Base-by-base conservation (phyloP, 768 basidiomycete genomes). In the Psilocybe subaeruginosa region DNA sequence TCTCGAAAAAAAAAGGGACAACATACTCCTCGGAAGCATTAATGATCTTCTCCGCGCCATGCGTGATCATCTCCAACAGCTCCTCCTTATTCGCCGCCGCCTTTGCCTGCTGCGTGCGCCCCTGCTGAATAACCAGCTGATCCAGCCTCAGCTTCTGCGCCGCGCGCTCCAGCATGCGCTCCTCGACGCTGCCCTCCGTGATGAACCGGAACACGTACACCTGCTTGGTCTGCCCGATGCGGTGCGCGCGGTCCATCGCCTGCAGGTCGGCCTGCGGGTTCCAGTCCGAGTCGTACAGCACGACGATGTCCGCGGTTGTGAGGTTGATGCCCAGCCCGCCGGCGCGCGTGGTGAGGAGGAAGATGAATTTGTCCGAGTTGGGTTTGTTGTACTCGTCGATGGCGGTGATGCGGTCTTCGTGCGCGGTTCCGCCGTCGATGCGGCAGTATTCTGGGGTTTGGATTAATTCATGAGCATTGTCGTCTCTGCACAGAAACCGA, bases 241-340 rank as follows among this genome's bases (percentile, higher is more conserved):
- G 92, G 77, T 97, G 95, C 0, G 96, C 96, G 59, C 95, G 92
- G 70, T 99, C 95, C 97, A 97, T 98, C 4, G 97, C 97, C 73
- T 99, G 97, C 49, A 99, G 76, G 79, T 99, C 97, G 2, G 97
- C 97, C 77, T 99, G 97, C 1, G 97, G 97, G 73, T 99, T 99
- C 95, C 97, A 99, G 73, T 99, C 97, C 63, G 91, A 93, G 69
- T 99, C 97, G 65, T 98, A 99, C 4, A 99, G 78, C 0, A 99
- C 89, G 53, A 99, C 97, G 46, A 98, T 82, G 74, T 99, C 97
- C 8, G 97, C 97, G 0, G 90, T 87, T 5, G 95, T 97, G 69
- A 99, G 74, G 73, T 98, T 99, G 75, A 99, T 99, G 54, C 97
- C 97, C 43, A 99, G 80, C 50, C 97, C 97, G 59, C 97, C 97